Evolutionary conservation across 805 yeast species (phyloP).

Genomic region (Nakazawaea holstii): DNA sequence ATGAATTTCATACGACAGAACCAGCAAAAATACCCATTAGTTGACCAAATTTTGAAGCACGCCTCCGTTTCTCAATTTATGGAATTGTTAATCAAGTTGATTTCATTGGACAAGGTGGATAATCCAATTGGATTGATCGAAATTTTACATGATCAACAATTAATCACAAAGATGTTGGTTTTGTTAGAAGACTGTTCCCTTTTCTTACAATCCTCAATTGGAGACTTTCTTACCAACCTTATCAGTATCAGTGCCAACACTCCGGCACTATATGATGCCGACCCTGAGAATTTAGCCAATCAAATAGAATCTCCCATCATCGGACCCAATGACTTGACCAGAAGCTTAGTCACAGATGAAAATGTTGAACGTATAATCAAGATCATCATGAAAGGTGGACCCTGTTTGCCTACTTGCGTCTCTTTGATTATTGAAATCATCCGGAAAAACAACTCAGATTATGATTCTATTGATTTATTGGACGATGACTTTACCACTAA

Average conservation of each 20-base stretch:
- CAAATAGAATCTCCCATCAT: slow-evolving; percentile 51
- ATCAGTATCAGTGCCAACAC: slow-evolving; percentile 44
- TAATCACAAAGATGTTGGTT: slow-evolving; percentile 64
- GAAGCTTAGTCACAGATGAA: slow-evolving; percentile 76
- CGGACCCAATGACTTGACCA: slow-evolving; percentile 91
- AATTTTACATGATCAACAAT: slow-evolving; percentile 60
- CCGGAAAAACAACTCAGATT: slow-evolving; percentile 92
- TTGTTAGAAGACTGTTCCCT: slow-evolving; percentile 39
- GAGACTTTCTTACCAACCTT: slow-evolving; percentile 88
- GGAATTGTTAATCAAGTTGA: slow-evolving; percentile 81
- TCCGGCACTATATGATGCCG: slow-evolving; percentile 26
- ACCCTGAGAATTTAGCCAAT: neutral
- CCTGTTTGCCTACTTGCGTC: slow-evolving; percentile 89
- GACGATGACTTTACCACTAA: slow-evolving; percentile 21
- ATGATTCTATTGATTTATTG: slow-evolving; percentile 51
- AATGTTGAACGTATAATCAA: slow-evolving; percentile 63
- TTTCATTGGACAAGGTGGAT: slow-evolving; percentile 89
- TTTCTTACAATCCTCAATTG: neutral
- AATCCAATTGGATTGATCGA: slow-evolving; percentile 82
- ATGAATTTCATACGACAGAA: slow-evolving; percentile 57
- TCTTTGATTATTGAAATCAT: slow-evolving; percentile 90
- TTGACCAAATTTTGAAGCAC: slow-evolving; percentile 70
- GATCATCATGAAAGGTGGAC: slow-evolving; percentile 73
- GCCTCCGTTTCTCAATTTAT: slow-evolving; percentile 85
- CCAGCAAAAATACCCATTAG: slow-evolving; percentile 35